Percentiles rank a stretch among this genome's conserved stretches.
Evolutionary conservation across 2,329 filamentous ascomycete genomes (phyloP).

Genomic region (Aureobasidium sp.): DNA sequence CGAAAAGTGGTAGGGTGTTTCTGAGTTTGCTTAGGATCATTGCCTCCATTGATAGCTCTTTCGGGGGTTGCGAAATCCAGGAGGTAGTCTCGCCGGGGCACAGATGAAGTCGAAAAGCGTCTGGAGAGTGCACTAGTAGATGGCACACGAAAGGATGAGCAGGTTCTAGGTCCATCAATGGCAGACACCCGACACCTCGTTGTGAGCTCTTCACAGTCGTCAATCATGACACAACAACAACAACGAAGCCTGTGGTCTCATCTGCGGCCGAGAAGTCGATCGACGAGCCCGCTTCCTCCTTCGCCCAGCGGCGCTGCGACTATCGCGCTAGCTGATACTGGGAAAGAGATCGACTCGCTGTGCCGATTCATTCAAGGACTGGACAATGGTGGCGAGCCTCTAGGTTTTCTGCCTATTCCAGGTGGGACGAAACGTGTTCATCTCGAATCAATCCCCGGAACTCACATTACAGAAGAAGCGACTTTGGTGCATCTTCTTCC

Average conservation of each 20-base stretch:
- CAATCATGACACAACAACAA: background rate
- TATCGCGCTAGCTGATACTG: background rate
- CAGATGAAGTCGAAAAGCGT: constrained; percentile 43
- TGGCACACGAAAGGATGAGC: background rate
- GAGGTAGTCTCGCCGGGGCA: constrained; percentile 62
- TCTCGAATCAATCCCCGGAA: background rate
- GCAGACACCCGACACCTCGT: background rate
- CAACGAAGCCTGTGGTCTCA: background rate
- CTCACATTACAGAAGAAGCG: background rate
- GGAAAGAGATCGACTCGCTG: background rate
- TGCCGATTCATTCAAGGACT: background rate
- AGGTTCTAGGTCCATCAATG: background rate
- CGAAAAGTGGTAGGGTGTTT: constrained; percentile 98
- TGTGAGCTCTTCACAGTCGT: background rate
- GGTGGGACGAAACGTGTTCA: background rate
- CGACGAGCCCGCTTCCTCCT: background rate
- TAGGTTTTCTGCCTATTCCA: background rate
- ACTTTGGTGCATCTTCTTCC: background rate
- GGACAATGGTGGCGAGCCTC: background rate
- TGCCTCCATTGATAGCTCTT: constrained; percentile 59
- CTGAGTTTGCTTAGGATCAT: constrained; percentile 70
- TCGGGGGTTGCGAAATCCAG: constrained; percentile 83
- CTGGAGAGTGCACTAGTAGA: constrained; percentile 41
- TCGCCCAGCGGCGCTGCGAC: background rate
- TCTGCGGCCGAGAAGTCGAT: background rate